Percentiles rank a stretch among this genome's conserved stretches.
Evolutionary conservation across 179 eudicot genomes (phyloP).

Genomic region (Beta lomatogona): DNA sequence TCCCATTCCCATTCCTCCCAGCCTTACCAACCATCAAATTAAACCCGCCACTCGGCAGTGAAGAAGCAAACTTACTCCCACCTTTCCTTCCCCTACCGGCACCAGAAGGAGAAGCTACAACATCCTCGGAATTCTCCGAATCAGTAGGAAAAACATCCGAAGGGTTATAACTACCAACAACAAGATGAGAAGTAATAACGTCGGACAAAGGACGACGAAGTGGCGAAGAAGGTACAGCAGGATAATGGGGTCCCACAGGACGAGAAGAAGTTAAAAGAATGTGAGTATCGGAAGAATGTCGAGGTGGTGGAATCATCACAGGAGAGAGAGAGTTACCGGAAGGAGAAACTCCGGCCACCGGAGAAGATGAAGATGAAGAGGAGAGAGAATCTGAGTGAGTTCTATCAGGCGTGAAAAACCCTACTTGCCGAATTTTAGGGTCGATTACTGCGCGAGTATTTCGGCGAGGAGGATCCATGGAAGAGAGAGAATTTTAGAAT

Average conservation of each 20-base stretch:
- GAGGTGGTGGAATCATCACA: slow-evolving; percentile 93
- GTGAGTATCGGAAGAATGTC: slow-evolving; percentile 57
- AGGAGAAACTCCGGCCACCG: slow-evolving; percentile 44
- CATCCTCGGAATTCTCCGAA: slow-evolving; percentile 54
- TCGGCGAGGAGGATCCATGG: slow-evolving; percentile 80
- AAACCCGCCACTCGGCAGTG: slow-evolving; percentile 25
- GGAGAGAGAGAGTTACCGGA: slow-evolving; percentile 73
- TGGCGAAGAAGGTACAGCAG: slow-evolving; percentile 37
- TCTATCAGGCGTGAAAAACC: slow-evolving; percentile 79
- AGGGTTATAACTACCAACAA: slow-evolving; percentile 75
- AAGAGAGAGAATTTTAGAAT: slow-evolving; percentile 7
- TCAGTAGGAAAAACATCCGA: slow-evolving; percentile 48
- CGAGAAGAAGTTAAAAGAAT: slow-evolving; percentile 28
- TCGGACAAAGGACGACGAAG: slow-evolving; percentile 39
- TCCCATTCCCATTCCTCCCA: slow-evolving; percentile 20
- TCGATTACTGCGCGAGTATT: slow-evolving; percentile 74
- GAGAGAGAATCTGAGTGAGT: slow-evolving; percentile 46
- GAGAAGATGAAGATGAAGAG: slow-evolving; percentile 44
- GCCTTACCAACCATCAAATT: slow-evolving; percentile 23
- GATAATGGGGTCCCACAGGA: slow-evolving; percentile 26
- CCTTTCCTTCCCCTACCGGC: slow-evolving; percentile 34
- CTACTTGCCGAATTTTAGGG: slow-evolving; percentile 92
- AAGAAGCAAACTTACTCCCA: slow-evolving; percentile 19
- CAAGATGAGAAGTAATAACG: slow-evolving; percentile 28
- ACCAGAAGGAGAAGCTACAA: slow-evolving; percentile 31